Percentiles rank a stretch among this genome's conserved stretches.
These are phyloP conservation scores for Wickerhamiella nectarea DNA, from an alignment of 805 yeast genomes.

Conservation along the genomic window DNA sequence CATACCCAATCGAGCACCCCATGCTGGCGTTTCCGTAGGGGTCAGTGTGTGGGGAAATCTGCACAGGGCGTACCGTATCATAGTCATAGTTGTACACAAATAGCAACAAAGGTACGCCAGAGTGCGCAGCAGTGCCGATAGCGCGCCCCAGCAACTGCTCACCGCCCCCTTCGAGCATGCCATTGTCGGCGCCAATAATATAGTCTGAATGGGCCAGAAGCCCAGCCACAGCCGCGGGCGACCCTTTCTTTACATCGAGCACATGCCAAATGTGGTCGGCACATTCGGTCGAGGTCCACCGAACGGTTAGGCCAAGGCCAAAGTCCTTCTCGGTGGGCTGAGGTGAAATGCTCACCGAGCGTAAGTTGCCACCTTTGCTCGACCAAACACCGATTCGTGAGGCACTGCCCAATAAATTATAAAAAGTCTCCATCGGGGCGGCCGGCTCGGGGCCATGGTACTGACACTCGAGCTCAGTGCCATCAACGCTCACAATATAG, in stretches of 20 bases:
- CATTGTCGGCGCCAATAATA: slow-evolving; percentile 78
- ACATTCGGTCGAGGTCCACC: slow-evolving; percentile 61
- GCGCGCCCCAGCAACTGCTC: slow-evolving; percentile 64
- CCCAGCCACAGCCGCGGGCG: slow-evolving; percentile 78
- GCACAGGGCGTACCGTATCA: slow-evolving; percentile 75
- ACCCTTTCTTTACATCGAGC: slow-evolving; percentile 50
- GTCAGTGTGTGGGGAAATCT: slow-evolving; percentile 52
- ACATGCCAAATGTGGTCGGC: slow-evolving; percentile 84
- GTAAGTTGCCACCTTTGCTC: slow-evolving; percentile 49
- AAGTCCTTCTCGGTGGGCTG: slow-evolving; percentile 34
- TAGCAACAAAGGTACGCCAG: slow-evolving; percentile 32
- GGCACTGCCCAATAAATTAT: slow-evolving; percentile 15
- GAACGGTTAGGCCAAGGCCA: slow-evolving; percentile 49
- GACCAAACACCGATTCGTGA: slow-evolving; percentile 61
- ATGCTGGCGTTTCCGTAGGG: slow-evolving; percentile 80
- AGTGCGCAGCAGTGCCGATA: slow-evolving; percentile 33
- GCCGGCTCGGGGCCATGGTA: slow-evolving; percentile 5
- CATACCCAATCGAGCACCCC: slow-evolving; percentile 94
- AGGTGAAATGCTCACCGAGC: slow-evolving; percentile 10
- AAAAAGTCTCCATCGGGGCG: slow-evolving; percentile 12
- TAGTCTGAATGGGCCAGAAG: slow-evolving; percentile 77
- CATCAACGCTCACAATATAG: slow-evolving; percentile 44
- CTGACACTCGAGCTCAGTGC: not conserved
- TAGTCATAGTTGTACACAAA: slow-evolving; percentile 82
- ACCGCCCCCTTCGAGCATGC: slow-evolving; percentile 74